Percentiles rank a stretch among this genome's conserved stretches.
These are phyloP conservation scores for Petunia secreta DNA, from an alignment of 257 asterid genomes.

Conservation along the genomic window DNA sequence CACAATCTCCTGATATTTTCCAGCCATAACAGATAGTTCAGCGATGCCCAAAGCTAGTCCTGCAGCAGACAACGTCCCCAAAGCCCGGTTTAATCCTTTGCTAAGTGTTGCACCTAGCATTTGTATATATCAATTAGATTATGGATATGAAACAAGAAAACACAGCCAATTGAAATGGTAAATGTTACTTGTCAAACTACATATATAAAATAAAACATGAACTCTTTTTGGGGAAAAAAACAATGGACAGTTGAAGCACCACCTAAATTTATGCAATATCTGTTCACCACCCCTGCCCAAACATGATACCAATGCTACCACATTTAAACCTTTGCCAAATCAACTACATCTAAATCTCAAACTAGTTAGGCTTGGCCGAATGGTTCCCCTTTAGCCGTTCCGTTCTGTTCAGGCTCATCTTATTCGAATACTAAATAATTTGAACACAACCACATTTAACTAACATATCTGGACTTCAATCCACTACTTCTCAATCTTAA, in stretches of 20 bases:
- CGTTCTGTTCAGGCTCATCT: slow-evolving; percentile 36
- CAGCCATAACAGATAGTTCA: slow-evolving; percentile 51
- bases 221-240: neutral
- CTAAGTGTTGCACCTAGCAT: slow-evolving; percentile 51
- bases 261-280: neutral
- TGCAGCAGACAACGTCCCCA: slow-evolving; percentile 59
- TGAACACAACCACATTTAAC: slow-evolving; percentile 34
- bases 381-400: neutral
- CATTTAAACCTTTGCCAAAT: neutral
- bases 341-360: slow-evolving; percentile 30
- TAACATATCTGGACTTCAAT: slow-evolving; percentile 23
- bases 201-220: neutral
- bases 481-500: neutral
- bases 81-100: slow-evolving; percentile 55
- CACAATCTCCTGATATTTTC: slow-evolving; percentile 62
- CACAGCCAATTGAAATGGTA: slow-evolving; percentile 34
- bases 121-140: neutral
- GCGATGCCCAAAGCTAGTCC: slow-evolving; percentile 52
- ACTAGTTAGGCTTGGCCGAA: slow-evolving; percentile 31
- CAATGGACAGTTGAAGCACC: neutral
- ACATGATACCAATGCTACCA: neutral
- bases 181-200: slow-evolving; percentile 27
- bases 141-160: neutral
- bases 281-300: neutral
- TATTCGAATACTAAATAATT: slow-evolving; percentile 41